Evolutionary conservation across 257 asterid species (phyloP).

Genomic region (Pogostemon cablin): DNA sequence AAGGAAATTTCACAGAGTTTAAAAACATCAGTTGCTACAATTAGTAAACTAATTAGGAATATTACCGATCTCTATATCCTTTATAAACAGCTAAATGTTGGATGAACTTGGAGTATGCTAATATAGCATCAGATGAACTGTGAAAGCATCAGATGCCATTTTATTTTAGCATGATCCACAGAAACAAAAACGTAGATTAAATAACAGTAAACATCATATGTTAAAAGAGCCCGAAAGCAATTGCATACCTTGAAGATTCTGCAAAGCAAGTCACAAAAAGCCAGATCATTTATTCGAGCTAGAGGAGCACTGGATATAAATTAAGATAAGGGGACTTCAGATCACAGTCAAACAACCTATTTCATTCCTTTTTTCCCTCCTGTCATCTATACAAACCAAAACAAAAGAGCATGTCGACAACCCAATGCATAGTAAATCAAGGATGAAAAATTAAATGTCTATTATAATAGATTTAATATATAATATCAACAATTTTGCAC

Average conservation of each 20-base stretch:
- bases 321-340: constrained; percentile 16
- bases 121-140: constrained; percentile 76
- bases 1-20: too few relatives aligned
- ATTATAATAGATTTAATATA: too few relatives aligned
- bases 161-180: constrained; percentile 11
- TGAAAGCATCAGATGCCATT: constrained; percentile 26
- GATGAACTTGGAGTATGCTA: constrained; percentile 88
- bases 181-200: constrained; percentile 13
- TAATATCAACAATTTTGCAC: not conserved
- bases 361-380: not conserved
- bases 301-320: constrained; percentile 66
- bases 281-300: constrained; percentile 75
- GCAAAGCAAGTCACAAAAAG: constrained; percentile 76
- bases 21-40: too few relatives aligned
- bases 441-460: too few relatives aligned
- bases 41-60: too few relatives aligned
- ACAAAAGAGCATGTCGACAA: too few relatives aligned
- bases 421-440: too few relatives aligned
- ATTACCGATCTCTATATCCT: too few relatives aligned
- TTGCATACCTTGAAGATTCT: constrained; percentile 74
- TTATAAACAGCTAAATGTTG: constrained; percentile 42
- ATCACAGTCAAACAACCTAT: not conserved
- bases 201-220: constrained; percentile 23
- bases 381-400: not conserved
- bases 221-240: not conserved